Evolutionary conservation across 495 filamentous ascomycete genomes (phyloP).

Genomic region (Oleoguttula mirabilis): DNA sequence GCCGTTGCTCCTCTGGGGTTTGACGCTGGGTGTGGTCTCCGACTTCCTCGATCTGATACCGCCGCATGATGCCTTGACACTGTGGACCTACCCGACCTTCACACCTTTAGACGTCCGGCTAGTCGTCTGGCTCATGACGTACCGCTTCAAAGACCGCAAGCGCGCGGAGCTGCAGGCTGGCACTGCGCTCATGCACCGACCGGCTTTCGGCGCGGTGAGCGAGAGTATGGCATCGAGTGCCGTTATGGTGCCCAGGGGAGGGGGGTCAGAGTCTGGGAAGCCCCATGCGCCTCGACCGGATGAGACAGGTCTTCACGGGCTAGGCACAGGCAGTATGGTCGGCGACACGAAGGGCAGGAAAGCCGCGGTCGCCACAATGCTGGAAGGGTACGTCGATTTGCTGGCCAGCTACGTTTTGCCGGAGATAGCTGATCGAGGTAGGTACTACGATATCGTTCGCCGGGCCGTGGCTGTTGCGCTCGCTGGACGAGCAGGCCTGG

Average conservation of each 20-base stretch:
- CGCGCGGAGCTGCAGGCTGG: conserved; percentile 19
- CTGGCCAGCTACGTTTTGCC: conserved; percentile 6
- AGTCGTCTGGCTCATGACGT: conserved; percentile 50
- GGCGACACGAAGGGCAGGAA: conserved; percentile 20
- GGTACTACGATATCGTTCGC: conserved; percentile 55
- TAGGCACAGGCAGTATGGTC: conserved; percentile 8
- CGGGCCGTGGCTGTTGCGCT: conserved; percentile 47
- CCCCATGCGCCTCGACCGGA: conserved; percentile 34
- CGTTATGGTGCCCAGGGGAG: conserved; percentile 17
- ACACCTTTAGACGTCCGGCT: conserved; percentile 51
- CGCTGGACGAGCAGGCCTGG: conserved; percentile 25
- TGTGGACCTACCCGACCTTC: conserved; percentile 67
- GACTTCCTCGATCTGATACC: conserved; percentile 65
- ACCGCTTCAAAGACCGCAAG: conserved; percentile 35
- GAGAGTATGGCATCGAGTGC: conserved; percentile 33
- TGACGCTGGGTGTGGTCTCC: conserved; percentile 58
- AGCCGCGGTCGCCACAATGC: conserved; percentile 46
- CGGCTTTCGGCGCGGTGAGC: conserved; percentile 35
- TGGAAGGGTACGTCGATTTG: conserved; percentile 28
- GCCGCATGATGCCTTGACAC: conserved; percentile 45
- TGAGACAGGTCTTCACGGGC: conserved; percentile 27
- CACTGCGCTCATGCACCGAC: conserved; percentile 7
- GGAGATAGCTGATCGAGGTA: conserved; percentile 17
- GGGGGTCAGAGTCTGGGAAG: conserved; percentile 9
- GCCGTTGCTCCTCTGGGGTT: conserved; percentile 61